Base-by-base conservation (phyloP, 768 basidiomycete species). In the Rhizopogon vinicolor region DNA sequence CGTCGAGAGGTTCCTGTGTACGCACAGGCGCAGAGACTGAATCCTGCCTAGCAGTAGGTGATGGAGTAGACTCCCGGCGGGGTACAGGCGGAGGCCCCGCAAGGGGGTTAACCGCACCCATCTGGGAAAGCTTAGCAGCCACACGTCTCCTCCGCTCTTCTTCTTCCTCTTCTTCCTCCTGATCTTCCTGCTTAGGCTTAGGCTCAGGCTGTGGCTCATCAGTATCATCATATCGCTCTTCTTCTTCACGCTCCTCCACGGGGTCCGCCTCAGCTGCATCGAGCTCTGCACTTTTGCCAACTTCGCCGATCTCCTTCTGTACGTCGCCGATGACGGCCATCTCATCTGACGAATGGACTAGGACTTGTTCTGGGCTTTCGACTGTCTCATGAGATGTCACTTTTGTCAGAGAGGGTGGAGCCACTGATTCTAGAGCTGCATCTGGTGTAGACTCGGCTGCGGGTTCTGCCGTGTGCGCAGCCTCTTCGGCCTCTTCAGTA, bases 71-170 rank as follows among this genome's bases (percentile, higher is more conserved):
- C 6, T 48, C 45, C 56, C 53, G 67, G 13, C 61, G 65, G 5
- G 58, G 50, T 31, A 60, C 13, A 8, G 61, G 65, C 25, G 72
- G 68, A 29, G 64, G 74, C 13, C 73, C 68, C 7, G 74, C 70
- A 52, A 85, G 77, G 3, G 85, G 82, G 60, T 85, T 75, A 72
- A 78, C 71, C 59, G 80, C 78, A 14, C 86, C 88, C 73, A 83
- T 83, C 68, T 82, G 80, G 7, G 84, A 82, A 39, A 83, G 63
- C 19, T 71, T 74, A 56, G 83, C 85, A 22, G 85, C 80, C 19
- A 89, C 78, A 50, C 81, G 81, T 57, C 76, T 78, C 41, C 78
- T 76, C 37, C 82, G 78, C 2, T 76, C 71, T 57, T 72, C 79
- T 58, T 84, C 82, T 42, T 81, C 79, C 46, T 78, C 81, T 4